Base-by-base conservation (phyloP, 306 rosid genomes). In the Cucurbita ficifolia region DNA sequence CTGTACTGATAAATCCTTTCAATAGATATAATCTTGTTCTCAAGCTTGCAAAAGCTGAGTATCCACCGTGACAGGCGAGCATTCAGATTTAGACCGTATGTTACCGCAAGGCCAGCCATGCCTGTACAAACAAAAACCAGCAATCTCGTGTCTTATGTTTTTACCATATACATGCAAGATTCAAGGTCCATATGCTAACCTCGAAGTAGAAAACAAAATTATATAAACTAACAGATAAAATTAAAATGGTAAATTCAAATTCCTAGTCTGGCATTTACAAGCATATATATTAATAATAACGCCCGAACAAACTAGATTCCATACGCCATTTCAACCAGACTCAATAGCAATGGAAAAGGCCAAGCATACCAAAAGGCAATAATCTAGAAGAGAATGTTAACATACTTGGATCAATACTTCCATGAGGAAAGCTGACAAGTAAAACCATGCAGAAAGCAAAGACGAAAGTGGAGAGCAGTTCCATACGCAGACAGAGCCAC, bases 401-500 rank as follows among this genome's bases (percentile, higher is more conserved):
- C 99, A 80, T 82, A 94, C 99, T 94, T 43, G 99, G 99, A 81
- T 94, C 99, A 19, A 94, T 91, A 75, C 74, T 86, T 75, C 96
- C 96, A 62, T 76, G 99, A 67, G 99, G 99, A 75, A 94, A 89
- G 88, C 99, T 94, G 75, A 94, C 99, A 17, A 94, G 96, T 74
- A 94, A 84, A 56, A 91, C 79, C 99, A 94, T 91, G 89, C 99
- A 91, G 89, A 94, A 94, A 78, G 97, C 88, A 33, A 94, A 94
- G 67, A 91, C 96, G 64, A 89, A 91, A 68, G 99, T 94, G 51
- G 99, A 94, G 74, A 94, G 86, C 62, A 94, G 81, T 71, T 94
- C 99, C 99, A 94, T 94, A 43, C 99, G 91, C 38, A 94, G 84
- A 83, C 99, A 94, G 69, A 94, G 96, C 99, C 99, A 94, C 81